Base-by-base conservation (phyloP, 257 asterid species). In the Voacanga thouarsii region DNA sequence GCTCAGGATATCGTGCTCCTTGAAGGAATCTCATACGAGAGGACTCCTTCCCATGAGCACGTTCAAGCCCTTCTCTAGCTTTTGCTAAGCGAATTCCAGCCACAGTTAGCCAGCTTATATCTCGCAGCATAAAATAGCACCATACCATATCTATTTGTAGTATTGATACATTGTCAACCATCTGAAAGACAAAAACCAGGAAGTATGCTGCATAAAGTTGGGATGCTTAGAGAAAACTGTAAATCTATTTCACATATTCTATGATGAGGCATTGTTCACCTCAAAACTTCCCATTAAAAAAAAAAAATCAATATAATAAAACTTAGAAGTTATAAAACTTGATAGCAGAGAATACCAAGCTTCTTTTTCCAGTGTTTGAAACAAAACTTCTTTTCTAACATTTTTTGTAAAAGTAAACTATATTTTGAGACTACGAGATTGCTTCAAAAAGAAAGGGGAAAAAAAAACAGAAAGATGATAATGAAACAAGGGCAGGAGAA, bases 131-230 rank as follows among this genome's bases (percentile, higher is more conserved):
- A 80, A 93, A 87, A 84, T 90, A 95, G 88, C 99, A 95, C 99
- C 98, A 95, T 69, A 95, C 99, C 91, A 95, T 91, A 83, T 95
- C 98, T 84, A 95, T 89, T 90, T 95, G 99, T 70, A 93, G 91
- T 80, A 95, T 89, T 37, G 98, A 71, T 51, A 90, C 99, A 70
- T 95, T 95, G 81, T 95, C 99, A 82, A 93, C 89, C 98, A 93
- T 89, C 98, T 93, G 88, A 26, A 78, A 75, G 56, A 21, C 78
- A 86, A 68, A 82, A 57, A 81, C 60, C 61, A 65, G 39, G 39
- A 49, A 76, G 44, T 37, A 77, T 66, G 16, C 18, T 16, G 24
- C 16, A 26, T 41, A 7, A 61, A 64, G n/a, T 74, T 12, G 5
- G 21, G 65, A 76, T 37, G 53, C 33, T 61, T 5, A 75, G 30